phyloP scores from a whole-genome alignment of 2,329 filamentous ascomycete species.

The Penicillium sp. region DNA sequence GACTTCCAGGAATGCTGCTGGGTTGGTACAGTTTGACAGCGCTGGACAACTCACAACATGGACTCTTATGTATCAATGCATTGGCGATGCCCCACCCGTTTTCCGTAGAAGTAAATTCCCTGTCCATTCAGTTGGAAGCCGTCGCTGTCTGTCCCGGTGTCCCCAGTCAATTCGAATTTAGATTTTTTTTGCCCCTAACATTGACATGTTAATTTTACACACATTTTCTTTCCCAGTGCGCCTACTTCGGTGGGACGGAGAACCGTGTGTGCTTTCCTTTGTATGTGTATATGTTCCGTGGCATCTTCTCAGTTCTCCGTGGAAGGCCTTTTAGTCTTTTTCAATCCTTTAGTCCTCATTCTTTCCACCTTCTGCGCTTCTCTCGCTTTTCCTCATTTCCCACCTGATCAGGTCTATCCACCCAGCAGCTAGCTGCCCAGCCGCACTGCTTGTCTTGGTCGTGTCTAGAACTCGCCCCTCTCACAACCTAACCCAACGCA shows the following conservation, averaged over 20 bases:
- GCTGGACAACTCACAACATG: slow-evolving; percentile 18
- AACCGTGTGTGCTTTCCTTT: slow-evolving; percentile 13
- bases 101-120: slow-evolving; percentile 22
- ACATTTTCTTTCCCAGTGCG: not conserved
- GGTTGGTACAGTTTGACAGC: not conserved
- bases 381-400: not conserved
- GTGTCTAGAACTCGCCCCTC: not conserved
- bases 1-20: not conserved
- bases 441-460: not conserved
- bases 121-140: slow-evolving; percentile 15
- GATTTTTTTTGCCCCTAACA: not conserved
- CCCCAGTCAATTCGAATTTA: not conserved
- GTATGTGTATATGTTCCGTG: slow-evolving; percentile 17
- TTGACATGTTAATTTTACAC: not conserved
- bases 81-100: slow-evolving; percentile 34
- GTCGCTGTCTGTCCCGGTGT: slow-evolving; percentile 5
- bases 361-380: not conserved
- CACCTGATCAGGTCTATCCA: not conserved
- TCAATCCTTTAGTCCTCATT: slow-evolving; percentile 3
- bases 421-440: not conserved
- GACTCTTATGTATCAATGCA: slow-evolving; percentile 17
- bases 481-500: not conserved
- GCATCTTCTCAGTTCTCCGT: slow-evolving; percentile 16
- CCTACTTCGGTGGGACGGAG: slow-evolving; percentile 15
- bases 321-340: slow-evolving; percentile 7